phyloP scores from a whole-genome alignment of 129 eudicot species.

The Flaveria linearis region DNA sequence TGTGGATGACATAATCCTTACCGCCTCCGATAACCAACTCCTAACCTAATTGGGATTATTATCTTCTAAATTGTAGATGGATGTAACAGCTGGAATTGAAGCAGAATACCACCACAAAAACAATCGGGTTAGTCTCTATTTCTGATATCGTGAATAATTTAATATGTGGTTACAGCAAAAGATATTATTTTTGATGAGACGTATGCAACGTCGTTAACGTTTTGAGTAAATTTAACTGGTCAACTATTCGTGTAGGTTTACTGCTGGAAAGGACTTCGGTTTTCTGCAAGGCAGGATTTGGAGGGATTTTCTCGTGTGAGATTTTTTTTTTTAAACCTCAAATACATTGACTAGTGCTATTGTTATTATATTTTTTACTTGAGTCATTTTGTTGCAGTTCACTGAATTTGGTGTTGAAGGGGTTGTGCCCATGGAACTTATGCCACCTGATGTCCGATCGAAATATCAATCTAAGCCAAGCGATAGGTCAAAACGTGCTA shows the following conservation, averaged over 20 bases:
- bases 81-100: slow-evolving; percentile 86
- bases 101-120: slow-evolving; percentile 97
- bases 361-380: neutral
- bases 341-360: neutral
- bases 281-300: slow-evolving; percentile 94
- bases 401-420: slow-evolving; percentile 95
- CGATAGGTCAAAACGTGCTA: slow-evolving; percentile 79
- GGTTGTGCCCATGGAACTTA: slow-evolving; percentile 85
- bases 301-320: slow-evolving; percentile 95
- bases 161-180: neutral
- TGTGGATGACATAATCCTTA: too few relatives aligned
- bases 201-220: neutral
- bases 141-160: slow-evolving; percentile 3
- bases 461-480: slow-evolving; percentile 82
- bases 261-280: slow-evolving; percentile 98
- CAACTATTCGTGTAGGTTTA: slow-evolving; percentile 57
- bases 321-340: slow-evolving; percentile 8
- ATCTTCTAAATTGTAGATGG: slow-evolving; percentile 63
- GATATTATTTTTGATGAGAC: neutral
- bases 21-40: too few relatives aligned
- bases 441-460: slow-evolving; percentile 73
- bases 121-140: slow-evolving; percentile 61
- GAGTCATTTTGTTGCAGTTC: slow-evolving; percentile 48
- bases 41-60: neutral
- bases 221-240: neutral